Percentiles rank a stretch among this genome's conserved stretches.
Conservation (phyloP, 306 rosid species). For the Fragaria ananassa region DNA sequence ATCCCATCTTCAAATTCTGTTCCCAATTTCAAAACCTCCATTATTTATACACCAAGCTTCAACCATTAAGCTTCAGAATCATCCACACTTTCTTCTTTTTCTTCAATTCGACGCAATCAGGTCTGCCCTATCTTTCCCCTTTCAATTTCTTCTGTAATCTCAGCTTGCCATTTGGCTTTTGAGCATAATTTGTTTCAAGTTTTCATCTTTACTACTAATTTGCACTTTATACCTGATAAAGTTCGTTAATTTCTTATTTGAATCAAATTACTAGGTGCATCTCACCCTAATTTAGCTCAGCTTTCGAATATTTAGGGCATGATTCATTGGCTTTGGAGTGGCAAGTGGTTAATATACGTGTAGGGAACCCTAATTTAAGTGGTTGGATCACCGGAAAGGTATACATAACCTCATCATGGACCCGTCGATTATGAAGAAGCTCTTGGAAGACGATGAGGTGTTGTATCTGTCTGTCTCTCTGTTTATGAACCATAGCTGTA, state of each 20-base stretch:
- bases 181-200: neutral
- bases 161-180: neutral
- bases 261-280: conserved; percentile 6
- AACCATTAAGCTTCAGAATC: neutral
- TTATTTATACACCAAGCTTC: neutral
- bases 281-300: neutral
- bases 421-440: conserved; percentile 87
- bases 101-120: neutral
- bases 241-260: neutral
- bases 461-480: conserved; percentile 15
- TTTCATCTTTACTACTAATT: neutral
- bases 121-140: neutral
- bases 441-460: conserved; percentile 92
- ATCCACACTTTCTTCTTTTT: neutral
- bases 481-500: neutral
- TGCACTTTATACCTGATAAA: neutral
- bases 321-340: neutral
- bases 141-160: neutral
- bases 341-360: neutral
- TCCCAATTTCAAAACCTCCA: neutral
- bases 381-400: neutral
- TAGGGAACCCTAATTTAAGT: neutral
- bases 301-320: neutral
- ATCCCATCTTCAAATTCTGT: neutral
- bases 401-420: conserved; percentile 43